These are phyloP conservation scores for Colletotrichum kahawae DNA, from an alignment of 2,329 filamentous ascomycete species.

Conservation along the genomic window DNA sequence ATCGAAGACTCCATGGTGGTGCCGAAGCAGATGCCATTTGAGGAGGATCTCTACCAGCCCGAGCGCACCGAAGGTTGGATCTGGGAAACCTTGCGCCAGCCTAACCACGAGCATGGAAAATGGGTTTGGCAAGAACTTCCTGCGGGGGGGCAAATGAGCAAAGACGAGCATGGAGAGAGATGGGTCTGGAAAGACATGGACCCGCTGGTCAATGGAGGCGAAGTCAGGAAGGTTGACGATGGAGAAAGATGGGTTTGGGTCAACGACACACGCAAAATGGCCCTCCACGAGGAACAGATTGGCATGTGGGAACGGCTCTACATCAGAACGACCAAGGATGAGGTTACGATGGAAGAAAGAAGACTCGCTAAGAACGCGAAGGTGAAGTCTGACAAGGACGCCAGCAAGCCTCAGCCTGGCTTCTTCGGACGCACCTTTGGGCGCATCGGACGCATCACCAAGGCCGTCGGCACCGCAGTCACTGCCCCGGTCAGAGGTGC, in stretches of 20 bases:
- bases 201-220: not conserved
- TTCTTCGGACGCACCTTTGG: not conserved
- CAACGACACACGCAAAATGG: not conserved
- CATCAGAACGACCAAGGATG: conserved; percentile 21
- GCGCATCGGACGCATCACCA: not conserved
- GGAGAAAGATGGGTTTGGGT: not conserved
- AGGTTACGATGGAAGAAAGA: not conserved
- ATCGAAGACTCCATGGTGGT: not conserved
- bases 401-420: not conserved
- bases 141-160: not conserved
- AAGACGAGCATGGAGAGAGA: not conserved
- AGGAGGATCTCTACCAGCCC: not conserved
- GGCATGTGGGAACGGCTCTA: conserved; percentile 26
- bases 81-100: not conserved
- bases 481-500: not conserved
- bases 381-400: not conserved
- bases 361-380: not conserved
- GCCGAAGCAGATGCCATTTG: not conserved
- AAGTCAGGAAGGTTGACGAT: conserved; percentile 16
- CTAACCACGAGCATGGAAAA: not conserved
- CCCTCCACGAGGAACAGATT: conserved; percentile 23
- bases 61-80: not conserved
- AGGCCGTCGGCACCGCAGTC: not conserved
- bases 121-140: not conserved
- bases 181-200: not conserved